phyloP scores from a whole-genome alignment of 495 filamentous ascomycete genomes.

The Tuber indicum region DNA sequence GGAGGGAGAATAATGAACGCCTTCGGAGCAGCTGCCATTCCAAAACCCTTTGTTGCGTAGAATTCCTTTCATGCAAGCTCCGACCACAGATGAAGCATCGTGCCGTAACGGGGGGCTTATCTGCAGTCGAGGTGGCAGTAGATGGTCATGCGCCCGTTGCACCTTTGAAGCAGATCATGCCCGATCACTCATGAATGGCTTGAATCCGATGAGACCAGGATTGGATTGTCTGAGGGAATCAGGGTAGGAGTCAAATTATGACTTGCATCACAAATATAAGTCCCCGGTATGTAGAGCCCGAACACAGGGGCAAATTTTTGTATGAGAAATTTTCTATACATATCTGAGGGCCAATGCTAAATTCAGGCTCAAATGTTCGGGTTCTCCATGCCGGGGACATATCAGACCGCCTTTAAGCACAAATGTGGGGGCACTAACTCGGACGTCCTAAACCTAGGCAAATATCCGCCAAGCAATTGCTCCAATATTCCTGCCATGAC shows the following conservation, averaged over 20 bases:
- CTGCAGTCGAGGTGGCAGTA: neutral
- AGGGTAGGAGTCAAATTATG: neutral
- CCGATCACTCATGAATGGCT: neutral
- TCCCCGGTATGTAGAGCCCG: too few species aligned
- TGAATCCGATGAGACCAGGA: neutral
- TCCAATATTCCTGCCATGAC: neutral
- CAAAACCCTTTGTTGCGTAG: neutral
- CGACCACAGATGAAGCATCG: slow-evolving; percentile 2
- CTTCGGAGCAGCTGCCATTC: neutral
- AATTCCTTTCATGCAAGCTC: slow-evolving; percentile 4
- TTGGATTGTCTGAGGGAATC: neutral
- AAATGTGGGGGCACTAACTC: neutral
- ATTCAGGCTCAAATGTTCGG: too few species aligned
- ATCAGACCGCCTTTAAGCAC: neutral
- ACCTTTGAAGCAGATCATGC: neutral
- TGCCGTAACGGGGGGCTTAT: neutral
- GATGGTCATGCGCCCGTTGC: neutral
- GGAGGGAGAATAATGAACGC: neutral
- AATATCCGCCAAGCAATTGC: neutral
- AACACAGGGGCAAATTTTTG: too few species aligned
- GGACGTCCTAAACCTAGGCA: neutral
- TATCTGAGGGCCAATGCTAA: too few species aligned
- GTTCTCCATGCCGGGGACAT: too few species aligned
- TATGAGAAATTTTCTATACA: too few species aligned
- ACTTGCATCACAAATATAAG: neutral